Conservation (phyloP, 78 protist species). For the Emiliania huxleyi region DNA sequence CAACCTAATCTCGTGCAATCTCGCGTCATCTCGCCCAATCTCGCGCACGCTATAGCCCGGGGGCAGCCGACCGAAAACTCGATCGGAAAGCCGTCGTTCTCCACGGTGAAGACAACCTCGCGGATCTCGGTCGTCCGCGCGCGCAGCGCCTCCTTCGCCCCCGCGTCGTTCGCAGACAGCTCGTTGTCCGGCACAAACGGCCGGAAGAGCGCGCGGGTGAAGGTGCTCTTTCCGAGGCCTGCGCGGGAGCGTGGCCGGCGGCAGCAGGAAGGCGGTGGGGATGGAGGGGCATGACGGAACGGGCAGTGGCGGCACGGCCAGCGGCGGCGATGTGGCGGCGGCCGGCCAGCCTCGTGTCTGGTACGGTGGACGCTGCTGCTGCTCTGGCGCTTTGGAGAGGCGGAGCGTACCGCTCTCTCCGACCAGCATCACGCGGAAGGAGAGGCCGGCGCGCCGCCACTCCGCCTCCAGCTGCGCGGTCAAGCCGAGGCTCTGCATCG, state of each 20-base stretch:
- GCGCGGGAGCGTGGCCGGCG: no score
- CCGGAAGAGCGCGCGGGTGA: not conserved
- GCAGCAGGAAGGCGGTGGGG: no score
- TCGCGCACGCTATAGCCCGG: no score
- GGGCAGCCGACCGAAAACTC: not conserved
- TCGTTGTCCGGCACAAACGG: not conserved
- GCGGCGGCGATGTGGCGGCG: no score
- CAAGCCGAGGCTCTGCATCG: not conserved
- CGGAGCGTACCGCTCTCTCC: no score
- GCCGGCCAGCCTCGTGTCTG: no score
- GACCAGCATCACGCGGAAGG: not conserved
- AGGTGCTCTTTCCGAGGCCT: slow-evolving; percentile 24
- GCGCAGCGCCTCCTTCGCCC: not conserved
- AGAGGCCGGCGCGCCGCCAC: not conserved
- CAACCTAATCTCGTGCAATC: no score
- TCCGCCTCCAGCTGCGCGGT: not conserved
- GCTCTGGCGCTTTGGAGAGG: no score
- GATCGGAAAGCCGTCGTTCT: slow-evolving; percentile 9
- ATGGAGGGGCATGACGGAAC: no score
- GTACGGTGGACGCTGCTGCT: no score
- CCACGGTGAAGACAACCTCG: not conserved
- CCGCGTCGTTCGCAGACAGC: not conserved
- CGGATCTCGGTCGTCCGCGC: not conserved
- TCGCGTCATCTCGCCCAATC: no score
- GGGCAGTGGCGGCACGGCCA: no score